Evolutionary conservation across 2,329 filamentous ascomycete species (phyloP).

Genomic region (Aspergillus aculeatinus): DNA sequence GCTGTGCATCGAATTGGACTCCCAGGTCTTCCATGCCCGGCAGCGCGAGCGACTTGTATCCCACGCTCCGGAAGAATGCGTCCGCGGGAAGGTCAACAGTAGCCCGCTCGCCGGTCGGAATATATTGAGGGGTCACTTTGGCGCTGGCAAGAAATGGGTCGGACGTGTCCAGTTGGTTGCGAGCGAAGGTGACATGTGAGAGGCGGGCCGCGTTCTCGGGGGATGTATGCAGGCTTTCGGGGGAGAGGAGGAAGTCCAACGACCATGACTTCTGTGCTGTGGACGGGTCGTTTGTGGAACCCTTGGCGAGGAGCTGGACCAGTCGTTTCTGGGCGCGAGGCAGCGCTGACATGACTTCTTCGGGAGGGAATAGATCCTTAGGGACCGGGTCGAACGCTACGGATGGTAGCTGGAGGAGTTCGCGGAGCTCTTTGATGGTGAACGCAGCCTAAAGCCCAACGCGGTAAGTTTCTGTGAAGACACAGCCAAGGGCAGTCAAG

Average conservation of each 20-base stretch:
- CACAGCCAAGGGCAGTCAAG: neutral
- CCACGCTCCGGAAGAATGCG: constrained; percentile 88
- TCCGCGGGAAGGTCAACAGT: constrained; percentile 60
- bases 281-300: constrained; percentile 55
- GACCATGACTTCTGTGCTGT: constrained; percentile 70
- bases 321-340: constrained; percentile 74
- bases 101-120: constrained; percentile 50
- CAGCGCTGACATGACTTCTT: constrained; percentile 62
- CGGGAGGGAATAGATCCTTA: constrained; percentile 61
- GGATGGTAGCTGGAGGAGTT: constrained; percentile 73
- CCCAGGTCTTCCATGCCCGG: constrained; percentile 70
- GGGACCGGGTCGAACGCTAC: constrained; percentile 73
- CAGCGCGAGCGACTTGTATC: constrained; percentile 80
- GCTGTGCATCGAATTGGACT: constrained; percentile 72
- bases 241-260: constrained; percentile 80
- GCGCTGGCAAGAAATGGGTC: constrained; percentile 54
- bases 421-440: constrained; percentile 90
- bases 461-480: neutral
- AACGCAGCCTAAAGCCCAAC: constrained; percentile 68
- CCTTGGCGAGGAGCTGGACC: constrained; percentile 77
- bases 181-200: constrained; percentile 64
- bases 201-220: constrained; percentile 51
- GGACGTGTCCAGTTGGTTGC: constrained; percentile 52
- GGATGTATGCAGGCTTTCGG: constrained; percentile 63
- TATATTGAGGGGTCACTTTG: constrained; percentile 46